phyloP scores from a whole-genome alignment of 768 basidiomycete genomes.

The Cubamyces sp. region DNA sequence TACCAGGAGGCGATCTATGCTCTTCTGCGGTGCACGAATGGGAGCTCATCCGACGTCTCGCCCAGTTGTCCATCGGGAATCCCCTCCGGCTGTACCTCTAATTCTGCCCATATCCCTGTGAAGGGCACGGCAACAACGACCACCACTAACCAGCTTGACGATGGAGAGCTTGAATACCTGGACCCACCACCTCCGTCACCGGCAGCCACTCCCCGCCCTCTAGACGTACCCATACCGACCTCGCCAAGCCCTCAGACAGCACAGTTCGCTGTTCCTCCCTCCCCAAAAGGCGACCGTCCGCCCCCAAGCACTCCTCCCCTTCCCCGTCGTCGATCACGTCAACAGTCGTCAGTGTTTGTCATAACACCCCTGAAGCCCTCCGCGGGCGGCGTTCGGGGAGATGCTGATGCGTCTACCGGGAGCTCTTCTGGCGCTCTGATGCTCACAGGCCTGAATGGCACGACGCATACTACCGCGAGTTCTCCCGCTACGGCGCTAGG shows the following conservation, averaged over 20 bases:
- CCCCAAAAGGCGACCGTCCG: background rate
- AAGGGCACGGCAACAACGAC: background rate
- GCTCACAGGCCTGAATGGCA: background rate
- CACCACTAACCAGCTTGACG: too few species aligned
- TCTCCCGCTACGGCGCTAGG: background rate
- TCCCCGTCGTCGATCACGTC: background rate
- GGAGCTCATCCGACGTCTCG: background rate
- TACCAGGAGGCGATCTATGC: background rate
- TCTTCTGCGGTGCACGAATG: background rate
- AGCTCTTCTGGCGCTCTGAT: background rate
- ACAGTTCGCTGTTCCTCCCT: too few species aligned
- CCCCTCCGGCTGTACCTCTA: background rate
- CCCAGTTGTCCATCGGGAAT: background rate
- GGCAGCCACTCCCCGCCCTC: background rate
- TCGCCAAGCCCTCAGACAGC: too few species aligned
- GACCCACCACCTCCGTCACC: background rate
- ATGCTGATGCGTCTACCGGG: too few species aligned
- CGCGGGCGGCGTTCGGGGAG: background rate
- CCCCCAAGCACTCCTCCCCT: background rate
- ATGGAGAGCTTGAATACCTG: conserved; percentile 1
- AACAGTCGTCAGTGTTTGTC: background rate
- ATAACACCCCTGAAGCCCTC: background rate
- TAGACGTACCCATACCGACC: too few species aligned
- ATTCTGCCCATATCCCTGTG: background rate
- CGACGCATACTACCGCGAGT: background rate